phyloP scores from a whole-genome alignment of 1,284 basidiomycete genomes.

The Heterobasidion occidentale region DNA sequence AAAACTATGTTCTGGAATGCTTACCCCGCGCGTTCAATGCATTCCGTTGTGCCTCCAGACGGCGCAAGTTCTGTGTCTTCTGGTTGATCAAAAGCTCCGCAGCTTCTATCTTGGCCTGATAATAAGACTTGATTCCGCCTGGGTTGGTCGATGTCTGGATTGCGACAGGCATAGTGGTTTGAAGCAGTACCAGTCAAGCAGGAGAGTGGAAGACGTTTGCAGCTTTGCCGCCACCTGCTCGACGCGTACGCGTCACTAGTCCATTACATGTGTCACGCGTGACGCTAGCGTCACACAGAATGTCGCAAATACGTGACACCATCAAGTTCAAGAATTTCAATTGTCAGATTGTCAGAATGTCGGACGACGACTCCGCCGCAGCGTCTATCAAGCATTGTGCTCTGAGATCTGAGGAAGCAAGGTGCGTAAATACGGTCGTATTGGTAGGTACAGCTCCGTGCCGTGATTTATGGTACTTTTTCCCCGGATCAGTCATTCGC shows the following conservation, averaged over 20 bases:
- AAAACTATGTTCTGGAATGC: slow-evolving; percentile 13
- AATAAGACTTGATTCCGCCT: slow-evolving; percentile 80
- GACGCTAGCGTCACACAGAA: neutral
- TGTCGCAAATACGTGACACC: neutral
- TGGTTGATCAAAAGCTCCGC: slow-evolving; percentile 91
- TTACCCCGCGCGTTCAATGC: slow-evolving; percentile 90
- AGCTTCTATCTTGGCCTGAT: slow-evolving; percentile 92
- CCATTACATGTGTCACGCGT: neutral
- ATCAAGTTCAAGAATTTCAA: neutral
- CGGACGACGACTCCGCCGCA: neutral
- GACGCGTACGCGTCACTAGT: slow-evolving; percentile 11
- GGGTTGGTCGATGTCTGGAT: slow-evolving; percentile 39
- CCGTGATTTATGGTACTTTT: too few relatives aligned
- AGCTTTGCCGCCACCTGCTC: neutral
- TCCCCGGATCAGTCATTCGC: too few relatives aligned
- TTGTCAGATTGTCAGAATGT: neutral
- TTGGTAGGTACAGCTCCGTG: too few relatives aligned
- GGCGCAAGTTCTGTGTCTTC: slow-evolving; percentile 93
- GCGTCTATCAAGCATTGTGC: too few relatives aligned
- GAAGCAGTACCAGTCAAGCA: neutral
- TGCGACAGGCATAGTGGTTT: slow-evolving; percentile 41
- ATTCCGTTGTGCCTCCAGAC: slow-evolving; percentile 95
- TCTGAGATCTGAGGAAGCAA: too few relatives aligned
- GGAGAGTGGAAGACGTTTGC: neutral
- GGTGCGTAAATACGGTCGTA: too few relatives aligned